Base-by-base conservation (phyloP, 345 rosid genomes). In the Schrenkiella parvula region DNA sequence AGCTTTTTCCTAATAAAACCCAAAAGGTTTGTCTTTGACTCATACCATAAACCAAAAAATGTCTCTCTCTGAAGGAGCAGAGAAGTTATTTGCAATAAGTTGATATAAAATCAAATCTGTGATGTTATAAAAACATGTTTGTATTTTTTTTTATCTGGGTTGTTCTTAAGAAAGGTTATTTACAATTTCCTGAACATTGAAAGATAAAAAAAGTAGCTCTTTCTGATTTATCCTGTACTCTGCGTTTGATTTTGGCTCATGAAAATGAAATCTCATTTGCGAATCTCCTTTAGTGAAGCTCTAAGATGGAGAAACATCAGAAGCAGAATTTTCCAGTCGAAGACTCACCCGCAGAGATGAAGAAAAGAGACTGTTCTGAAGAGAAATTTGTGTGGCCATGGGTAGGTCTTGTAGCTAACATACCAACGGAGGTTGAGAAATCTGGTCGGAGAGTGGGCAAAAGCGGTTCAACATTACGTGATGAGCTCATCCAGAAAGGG, bases 361-460 rank as follows among this genome's bases (percentile, higher is more conserved):
- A 38, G 18, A 4, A 0, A 41, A 42, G 44, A 6, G 62, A 60
- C 3, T 37, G 25, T 6, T 38, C 44, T 1, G 44, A 32, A 25
- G 56, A 32, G 6, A 54, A 72, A 13, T 72, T 64, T 14, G 71
- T 64, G 25, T 73, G 71, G 77, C 97, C 97, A 21, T 86, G 89
- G 82, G 76, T 73, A 76, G 98, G 93, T 4, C 47, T 87, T 37
- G 42, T 92, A 28, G 93, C 93, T 0, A 92, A 90, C 75, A 68
- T 92, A n/a, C 80, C 72, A 65, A 86, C 85, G 1, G 66, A 62
- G 14, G 0, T 66, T 12, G 77, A 64, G 0, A 29, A 52, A 41
- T 72, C 69, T 55, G 95, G 91, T 22, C 74, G 66, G 26, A 54
- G 35, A 34, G 79, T 85, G 12, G 96, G 87, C 13, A 82, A 82